Percentiles rank a stretch among this genome's conserved stretches.
phyloP scores from a whole-genome alignment of 2,329 filamentous ascomycete species.

The Aphanocladium album region DNA sequence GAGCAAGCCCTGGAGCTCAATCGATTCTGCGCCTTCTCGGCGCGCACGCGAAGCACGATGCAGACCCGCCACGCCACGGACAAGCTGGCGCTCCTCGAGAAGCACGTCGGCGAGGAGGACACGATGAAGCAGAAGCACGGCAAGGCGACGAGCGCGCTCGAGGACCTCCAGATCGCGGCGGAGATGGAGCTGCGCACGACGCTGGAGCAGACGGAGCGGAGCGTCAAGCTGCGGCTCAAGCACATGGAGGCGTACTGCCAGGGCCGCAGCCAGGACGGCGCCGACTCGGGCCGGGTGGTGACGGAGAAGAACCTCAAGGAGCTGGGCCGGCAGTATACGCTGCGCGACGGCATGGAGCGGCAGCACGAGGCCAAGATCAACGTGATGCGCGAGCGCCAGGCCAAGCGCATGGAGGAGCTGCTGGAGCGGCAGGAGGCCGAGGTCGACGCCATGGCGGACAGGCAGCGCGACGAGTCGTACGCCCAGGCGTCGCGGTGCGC shows the following conservation, averaged over 20 bases:
- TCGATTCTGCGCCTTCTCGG: conserved; percentile 47
- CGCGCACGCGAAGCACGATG: conserved; percentile 45
- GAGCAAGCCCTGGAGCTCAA: conserved; percentile 47
- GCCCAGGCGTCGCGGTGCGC: conserved; percentile 41
- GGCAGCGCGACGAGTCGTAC: conserved; percentile 44
- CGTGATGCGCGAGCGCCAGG: conserved; percentile 59
- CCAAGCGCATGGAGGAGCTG: conserved; percentile 56
- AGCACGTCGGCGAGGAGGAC: conserved; percentile 42
- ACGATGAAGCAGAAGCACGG: conserved; percentile 52
- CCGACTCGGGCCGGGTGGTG: conserved; percentile 39
- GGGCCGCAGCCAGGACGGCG: conserved; percentile 33
- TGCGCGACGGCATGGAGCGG: conserved; percentile 54
- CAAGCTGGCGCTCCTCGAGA: conserved; percentile 42
- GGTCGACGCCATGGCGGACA: conserved; percentile 39
- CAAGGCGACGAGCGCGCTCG: conserved; percentile 49
- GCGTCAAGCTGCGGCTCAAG: conserved; percentile 52
- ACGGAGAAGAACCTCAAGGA: conserved; percentile 56
- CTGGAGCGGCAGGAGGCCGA: conserved; percentile 50
- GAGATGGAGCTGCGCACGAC: conserved; percentile 54
- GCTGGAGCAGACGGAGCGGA: conserved; percentile 53
- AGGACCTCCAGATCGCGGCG: conserved; percentile 57
- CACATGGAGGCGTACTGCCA: conserved; percentile 65
- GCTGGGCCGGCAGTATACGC: conserved; percentile 55
- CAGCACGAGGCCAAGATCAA: conserved; percentile 58
- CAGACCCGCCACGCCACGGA: conserved; percentile 44